Evolutionary conservation across 257 asterid genomes (phyloP).

Genomic region (Lycium barbarum): DNA sequence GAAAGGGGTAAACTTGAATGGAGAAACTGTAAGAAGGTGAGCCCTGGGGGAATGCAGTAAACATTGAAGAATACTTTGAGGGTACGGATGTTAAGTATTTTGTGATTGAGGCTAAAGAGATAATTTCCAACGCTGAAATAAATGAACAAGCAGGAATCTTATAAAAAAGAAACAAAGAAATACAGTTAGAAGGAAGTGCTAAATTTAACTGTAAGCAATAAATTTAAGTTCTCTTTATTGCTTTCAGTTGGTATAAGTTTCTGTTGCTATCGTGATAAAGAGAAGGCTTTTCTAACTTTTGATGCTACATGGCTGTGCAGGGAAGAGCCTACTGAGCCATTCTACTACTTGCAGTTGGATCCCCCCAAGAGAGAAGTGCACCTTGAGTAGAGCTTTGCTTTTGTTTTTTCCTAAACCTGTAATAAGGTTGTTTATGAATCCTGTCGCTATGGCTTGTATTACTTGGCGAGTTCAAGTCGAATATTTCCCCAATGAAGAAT

Average conservation of each 20-base stretch:
- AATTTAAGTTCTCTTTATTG: background rate
- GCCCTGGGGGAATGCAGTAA: background rate
- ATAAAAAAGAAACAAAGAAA: background rate
- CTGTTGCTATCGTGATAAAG: background rate
- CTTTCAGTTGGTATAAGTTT: background rate
- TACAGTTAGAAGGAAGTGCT: background rate
- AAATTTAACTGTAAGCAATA: background rate
- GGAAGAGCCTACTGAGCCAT: conserved; percentile 96
- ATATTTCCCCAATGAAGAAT: background rate
- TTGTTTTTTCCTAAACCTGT: background rate
- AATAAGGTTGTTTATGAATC: background rate
- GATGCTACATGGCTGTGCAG: conserved; percentile 51
- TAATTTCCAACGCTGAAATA: background rate
- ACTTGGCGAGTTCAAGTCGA: background rate
- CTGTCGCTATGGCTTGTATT: background rate
- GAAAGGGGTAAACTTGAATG: background rate
- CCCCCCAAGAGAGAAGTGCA: conserved; percentile 79
- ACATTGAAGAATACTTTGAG: background rate
- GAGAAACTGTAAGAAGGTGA: background rate
- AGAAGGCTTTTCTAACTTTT: background rate
- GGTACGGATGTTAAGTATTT: background rate
- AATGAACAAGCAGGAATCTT: background rate
- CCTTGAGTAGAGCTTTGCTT: conserved; percentile 45
- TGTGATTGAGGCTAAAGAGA: background rate
- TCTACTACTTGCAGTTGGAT: conserved; percentile 80